Percentiles rank a stretch among this genome's conserved stretches.
Evolutionary conservation across 768 basidiomycete species (phyloP).

Genomic region (Kwoniella botswanensis): DNA sequence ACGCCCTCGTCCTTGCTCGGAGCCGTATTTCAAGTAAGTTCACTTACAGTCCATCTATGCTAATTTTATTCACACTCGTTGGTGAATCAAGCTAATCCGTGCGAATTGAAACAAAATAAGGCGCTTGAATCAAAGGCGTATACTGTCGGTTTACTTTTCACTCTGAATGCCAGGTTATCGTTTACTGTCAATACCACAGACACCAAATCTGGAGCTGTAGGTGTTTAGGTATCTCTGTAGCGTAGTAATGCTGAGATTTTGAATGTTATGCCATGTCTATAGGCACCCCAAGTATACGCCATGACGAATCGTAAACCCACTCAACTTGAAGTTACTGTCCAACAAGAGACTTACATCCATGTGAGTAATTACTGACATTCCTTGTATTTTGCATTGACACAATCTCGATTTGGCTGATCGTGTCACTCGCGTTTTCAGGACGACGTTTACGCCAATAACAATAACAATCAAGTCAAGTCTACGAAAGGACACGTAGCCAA

Average conservation of each 20-base stretch:
- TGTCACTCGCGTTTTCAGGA: background rate
- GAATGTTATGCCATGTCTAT: background rate
- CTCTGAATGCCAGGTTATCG: slow-evolving; percentile 32
- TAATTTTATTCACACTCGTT: background rate
- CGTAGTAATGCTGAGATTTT: too few species aligned
- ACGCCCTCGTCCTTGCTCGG: slow-evolving; percentile 27
- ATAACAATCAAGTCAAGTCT: background rate
- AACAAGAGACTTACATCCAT: slow-evolving; percentile 32
- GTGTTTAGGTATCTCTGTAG: background rate
- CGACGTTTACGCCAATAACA: background rate
- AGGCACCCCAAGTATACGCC: slow-evolving; percentile 28
- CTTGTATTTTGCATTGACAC: background rate
- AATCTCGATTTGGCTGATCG: background rate
- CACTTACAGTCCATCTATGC: too few species aligned
- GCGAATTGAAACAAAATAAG: too few species aligned
- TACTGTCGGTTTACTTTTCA: slow-evolving; percentile 37
- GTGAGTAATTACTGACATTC: slow-evolving; percentile 11
- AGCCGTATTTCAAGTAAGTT: slow-evolving; percentile 16
- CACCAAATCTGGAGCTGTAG: background rate
- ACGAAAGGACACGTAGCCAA: background rate
- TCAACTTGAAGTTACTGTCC: slow-evolving; percentile 24
- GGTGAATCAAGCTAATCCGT: background rate
- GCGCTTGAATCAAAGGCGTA: slow-evolving; percentile 40
- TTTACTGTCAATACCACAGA: slow-evolving; percentile 9
- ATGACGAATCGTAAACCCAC: slow-evolving; percentile 16